Percentiles rank a stretch among this genome's conserved stretches.
Conservation (phyloP, 345 rosid genomes). For the Eucalyptus microcorys region DNA sequence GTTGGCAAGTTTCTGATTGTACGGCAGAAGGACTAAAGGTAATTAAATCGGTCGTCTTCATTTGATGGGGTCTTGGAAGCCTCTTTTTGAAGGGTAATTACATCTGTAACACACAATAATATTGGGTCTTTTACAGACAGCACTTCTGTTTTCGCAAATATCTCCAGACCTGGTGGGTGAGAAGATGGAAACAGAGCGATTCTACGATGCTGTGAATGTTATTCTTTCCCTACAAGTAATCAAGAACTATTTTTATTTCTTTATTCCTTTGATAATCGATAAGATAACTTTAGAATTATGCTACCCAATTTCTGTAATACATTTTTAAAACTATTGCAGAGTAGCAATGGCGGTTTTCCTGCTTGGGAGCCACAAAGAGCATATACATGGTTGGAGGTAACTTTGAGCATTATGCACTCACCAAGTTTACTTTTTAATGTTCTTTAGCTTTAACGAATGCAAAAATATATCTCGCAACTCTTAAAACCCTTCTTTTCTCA, state of each 20-base stretch:
- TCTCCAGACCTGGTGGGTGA: slow-evolving; percentile 25
- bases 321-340: neutral
- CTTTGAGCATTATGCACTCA: neutral
- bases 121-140: neutral
- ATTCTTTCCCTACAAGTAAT: slow-evolving; percentile 32
- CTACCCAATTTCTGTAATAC: neutral
- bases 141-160: slow-evolving; percentile 29
- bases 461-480: neutral
- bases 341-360: slow-evolving; percentile 35
- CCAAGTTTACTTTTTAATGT: neutral
- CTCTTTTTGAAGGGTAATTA: neutral
- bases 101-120: neutral
- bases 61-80: neutral
- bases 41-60: neutral
- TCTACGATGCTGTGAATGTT: slow-evolving; percentile 35
- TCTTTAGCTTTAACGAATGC: neutral
- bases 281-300: neutral
- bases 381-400: slow-evolving; percentile 39
- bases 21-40: slow-evolving; percentile 69
- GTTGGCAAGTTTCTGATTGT: slow-evolving; percentile 71
- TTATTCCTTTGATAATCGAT: neutral
- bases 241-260: neutral
- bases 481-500: neutral
- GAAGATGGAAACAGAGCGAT: slow-evolving; percentile 5
- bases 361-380: slow-evolving; percentile 47